Conservation (phyloP, 768 basidiomycete genomes). For the Lentinula guzmanii region DNA sequence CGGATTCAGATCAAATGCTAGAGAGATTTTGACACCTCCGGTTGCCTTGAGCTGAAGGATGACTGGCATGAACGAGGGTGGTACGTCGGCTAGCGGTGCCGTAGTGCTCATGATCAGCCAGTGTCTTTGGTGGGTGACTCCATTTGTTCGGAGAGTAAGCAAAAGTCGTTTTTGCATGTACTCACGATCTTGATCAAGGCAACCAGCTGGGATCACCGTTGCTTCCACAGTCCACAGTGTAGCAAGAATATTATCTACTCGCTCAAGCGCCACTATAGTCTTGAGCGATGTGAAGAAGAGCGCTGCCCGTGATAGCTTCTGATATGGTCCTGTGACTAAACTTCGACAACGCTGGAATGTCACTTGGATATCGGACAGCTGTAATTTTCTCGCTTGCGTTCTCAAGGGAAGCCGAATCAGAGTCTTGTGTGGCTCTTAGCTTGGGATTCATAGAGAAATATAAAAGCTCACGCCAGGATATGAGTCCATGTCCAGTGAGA, state of each 20-base stretch:
- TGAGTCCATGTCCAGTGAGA: conserved; percentile 18
- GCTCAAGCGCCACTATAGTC: conserved; percentile 1
- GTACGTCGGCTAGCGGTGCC: not conserved
- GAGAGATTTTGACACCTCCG: not conserved
- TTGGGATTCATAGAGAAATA: not conserved
- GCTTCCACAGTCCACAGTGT: conserved; percentile 2
- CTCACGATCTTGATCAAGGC: no score
- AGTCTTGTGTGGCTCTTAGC: conserved; percentile 9
- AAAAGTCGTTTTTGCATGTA: not conserved
- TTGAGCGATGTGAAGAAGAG: conserved; percentile 12
- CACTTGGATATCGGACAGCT: not conserved
- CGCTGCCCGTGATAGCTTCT: conserved; percentile 8
- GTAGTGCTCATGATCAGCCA: not conserved
- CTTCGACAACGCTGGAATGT: conserved; percentile 9
- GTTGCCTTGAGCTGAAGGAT: not conserved
- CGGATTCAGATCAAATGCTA: conserved; percentile 7
- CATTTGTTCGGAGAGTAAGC: not conserved
- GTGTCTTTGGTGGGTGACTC: not conserved
- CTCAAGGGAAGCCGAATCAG: conserved; percentile 15
- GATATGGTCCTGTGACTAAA: conserved; percentile 10
- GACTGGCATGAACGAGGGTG: not conserved
- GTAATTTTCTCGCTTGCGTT: not conserved
- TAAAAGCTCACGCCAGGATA: conserved; percentile 34
- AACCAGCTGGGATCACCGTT: not conserved
- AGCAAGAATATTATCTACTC: not conserved